phyloP scores from a whole-genome alignment of 306 rosid species.

The Psophocarpus tetragonolobus region DNA sequence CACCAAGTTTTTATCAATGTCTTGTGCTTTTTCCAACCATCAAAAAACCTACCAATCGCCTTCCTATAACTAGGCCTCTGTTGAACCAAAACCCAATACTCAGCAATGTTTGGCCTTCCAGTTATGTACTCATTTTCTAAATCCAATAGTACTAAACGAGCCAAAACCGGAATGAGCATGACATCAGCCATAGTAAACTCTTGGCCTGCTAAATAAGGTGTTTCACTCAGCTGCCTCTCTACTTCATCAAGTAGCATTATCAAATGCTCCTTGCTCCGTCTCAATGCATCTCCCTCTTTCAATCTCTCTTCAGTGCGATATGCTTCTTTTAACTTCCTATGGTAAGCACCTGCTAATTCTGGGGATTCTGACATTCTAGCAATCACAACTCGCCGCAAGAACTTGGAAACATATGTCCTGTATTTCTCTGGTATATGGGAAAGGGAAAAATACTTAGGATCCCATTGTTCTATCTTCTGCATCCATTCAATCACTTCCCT shows the following conservation, averaged over 20 bases:
- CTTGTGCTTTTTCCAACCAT: slow-evolving; percentile 88
- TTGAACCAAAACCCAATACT: slow-evolving; percentile 85
- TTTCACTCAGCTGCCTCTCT: slow-evolving; percentile 63
- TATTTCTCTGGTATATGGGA: slow-evolving; percentile 74
- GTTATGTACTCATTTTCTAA: slow-evolving; percentile 66
- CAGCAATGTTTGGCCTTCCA: slow-evolving; percentile 65
- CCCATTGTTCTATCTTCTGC: slow-evolving; percentile 89
- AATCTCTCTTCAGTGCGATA: slow-evolving; percentile 78
- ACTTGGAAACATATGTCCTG: slow-evolving; percentile 63
- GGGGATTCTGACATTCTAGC: slow-evolving; percentile 91
- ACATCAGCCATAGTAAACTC: slow-evolving; percentile 90
- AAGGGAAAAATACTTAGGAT: slow-evolving; percentile 73
- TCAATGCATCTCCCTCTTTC: slow-evolving; percentile 56
- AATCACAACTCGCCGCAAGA: slow-evolving; percentile 72
- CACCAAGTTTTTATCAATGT: slow-evolving; percentile 76
- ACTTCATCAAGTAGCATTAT: slow-evolving; percentile 69
- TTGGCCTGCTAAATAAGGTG: slow-evolving; percentile 67
- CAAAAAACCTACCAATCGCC: slow-evolving; percentile 78
- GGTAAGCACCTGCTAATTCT: slow-evolving; percentile 85
- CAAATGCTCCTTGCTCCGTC: slow-evolving; percentile 63
- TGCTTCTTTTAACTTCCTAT: slow-evolving; percentile 72
- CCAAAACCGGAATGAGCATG: slow-evolving; percentile 69
- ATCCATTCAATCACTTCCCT: slow-evolving; percentile 83
- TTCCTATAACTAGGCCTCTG: slow-evolving; percentile 91
- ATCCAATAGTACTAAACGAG: slow-evolving; percentile 65